Evolutionary conservation across 257 asterid genomes (phyloP).

Genomic region (Voacanga thouarsii): DNA sequence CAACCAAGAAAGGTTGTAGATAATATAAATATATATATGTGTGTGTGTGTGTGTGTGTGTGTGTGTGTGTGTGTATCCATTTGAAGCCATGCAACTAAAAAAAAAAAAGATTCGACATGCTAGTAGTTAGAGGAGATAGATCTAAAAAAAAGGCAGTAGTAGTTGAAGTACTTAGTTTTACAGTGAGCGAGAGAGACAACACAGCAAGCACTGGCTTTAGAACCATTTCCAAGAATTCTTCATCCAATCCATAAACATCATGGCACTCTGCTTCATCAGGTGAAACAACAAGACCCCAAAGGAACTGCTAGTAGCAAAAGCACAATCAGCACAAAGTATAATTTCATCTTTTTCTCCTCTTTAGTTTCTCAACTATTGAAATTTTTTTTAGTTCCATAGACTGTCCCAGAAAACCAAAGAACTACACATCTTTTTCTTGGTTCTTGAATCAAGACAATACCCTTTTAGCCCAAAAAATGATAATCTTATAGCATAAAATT

Average conservation of each 20-base stretch:
- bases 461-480: not conserved
- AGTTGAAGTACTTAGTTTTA: too few relatives aligned
- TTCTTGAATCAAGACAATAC: not conserved
- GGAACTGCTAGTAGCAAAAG: conserved; percentile 55
- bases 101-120: too few relatives aligned
- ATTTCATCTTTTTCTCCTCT: not conserved
- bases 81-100: too few relatives aligned
- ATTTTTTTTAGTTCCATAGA: not conserved
- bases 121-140: too few relatives aligned
- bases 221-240: conserved; percentile 86
- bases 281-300: conserved; percentile 89
- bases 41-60: too few relatives aligned
- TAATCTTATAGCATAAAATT: too few relatives aligned
- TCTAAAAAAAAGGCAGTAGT: too few relatives aligned
- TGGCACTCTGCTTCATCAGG: conserved; percentile 74
- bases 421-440: not conserved
- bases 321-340: conserved; percentile 9
- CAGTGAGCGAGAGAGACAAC: conserved; percentile 73
- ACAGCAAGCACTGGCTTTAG: conserved; percentile 94
- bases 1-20: too few relatives aligned
- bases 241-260: conserved; percentile 95
- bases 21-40: too few relatives aligned
- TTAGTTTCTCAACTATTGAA: not conserved
- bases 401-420: not conserved
- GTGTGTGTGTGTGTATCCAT: too few relatives aligned